Conservation (phyloP, 495 filamentous ascomycete species). For the Ramalina intermedia region DNA sequence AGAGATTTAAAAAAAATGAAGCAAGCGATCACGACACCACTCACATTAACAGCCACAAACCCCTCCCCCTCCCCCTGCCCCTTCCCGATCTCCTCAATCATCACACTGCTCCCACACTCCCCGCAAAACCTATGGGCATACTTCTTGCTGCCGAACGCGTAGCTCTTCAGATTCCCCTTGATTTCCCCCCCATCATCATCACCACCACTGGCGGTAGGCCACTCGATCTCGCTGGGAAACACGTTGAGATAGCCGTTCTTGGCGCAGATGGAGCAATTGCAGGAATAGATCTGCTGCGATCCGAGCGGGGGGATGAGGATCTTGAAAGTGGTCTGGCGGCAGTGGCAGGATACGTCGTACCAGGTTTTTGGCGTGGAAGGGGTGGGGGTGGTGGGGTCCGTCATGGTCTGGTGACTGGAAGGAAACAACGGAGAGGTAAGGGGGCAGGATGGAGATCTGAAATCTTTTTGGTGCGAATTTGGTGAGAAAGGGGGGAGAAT, state of each 20-base stretch:
- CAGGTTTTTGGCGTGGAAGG: too few species aligned
- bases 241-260: slow-evolving; percentile 29
- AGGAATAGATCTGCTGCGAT: slow-evolving; percentile 7
- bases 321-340: slow-evolving; percentile 1
- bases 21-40: neutral
- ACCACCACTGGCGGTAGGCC: slow-evolving; percentile 3
- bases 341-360: slow-evolving; percentile 15
- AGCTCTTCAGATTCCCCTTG: slow-evolving; percentile 14
- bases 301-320: slow-evolving; percentile 14
- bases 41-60: slow-evolving; percentile 15
- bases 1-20: neutral
- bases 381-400: neutral
- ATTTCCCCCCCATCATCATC: too few species aligned
- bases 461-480: too few species aligned
- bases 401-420: neutral
- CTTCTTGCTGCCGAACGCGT: slow-evolving; percentile 14
- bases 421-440: too few species aligned
- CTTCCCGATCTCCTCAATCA: slow-evolving; percentile 1
- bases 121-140: slow-evolving; percentile 19
- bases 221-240: slow-evolving; percentile 21
- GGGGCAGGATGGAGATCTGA: too few species aligned
- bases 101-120: slow-evolving; percentile 15
- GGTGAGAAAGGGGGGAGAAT: too few species aligned
- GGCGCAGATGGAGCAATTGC: slow-evolving; percentile 31
- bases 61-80: neutral